Evolutionary conservation across 768 basidiomycete species (phyloP).

Genomic region (Amanita fuliginea): DNA sequence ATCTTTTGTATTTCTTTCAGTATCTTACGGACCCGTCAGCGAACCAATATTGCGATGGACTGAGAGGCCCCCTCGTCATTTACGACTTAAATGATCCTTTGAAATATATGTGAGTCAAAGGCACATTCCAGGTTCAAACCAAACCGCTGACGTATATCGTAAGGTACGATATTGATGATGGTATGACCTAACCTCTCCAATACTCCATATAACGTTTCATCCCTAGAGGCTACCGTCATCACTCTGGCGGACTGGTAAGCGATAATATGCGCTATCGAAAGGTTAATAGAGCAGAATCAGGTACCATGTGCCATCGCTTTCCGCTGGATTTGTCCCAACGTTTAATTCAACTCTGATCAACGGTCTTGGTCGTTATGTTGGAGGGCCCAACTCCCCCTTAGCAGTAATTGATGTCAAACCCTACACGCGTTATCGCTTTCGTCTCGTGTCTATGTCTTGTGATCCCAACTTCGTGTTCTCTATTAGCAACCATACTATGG

Average conservation of each 20-base stretch:
- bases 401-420: constrained; percentile 32
- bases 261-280: background rate
- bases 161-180: constrained; percentile 18
- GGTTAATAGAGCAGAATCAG: constrained; percentile 8
- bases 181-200: background rate
- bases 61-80: constrained; percentile 14
- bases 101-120: constrained; percentile 1
- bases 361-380: constrained; percentile 33
- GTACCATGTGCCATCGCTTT: constrained; percentile 23
- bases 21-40: background rate
- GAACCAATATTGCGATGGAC: constrained; percentile 16
- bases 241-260: constrained; percentile 39
- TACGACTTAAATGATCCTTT: constrained; percentile 14
- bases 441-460: constrained; percentile 41
- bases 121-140: background rate
- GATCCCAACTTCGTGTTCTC: constrained; percentile 32
- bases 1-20: background rate
- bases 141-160: background rate
- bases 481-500: constrained; percentile 28
- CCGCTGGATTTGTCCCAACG: constrained; percentile 10
- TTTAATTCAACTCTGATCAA: constrained; percentile 40
- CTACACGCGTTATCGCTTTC: constrained; percentile 40
- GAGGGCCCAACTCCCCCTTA: constrained; percentile 27
- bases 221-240: constrained; percentile 26
- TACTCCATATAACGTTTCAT: background rate